These are phyloP conservation scores for Dissophora ornata DNA, from an alignment of 192 early-diverging fungal genomes.

Conservation along the genomic window DNA sequence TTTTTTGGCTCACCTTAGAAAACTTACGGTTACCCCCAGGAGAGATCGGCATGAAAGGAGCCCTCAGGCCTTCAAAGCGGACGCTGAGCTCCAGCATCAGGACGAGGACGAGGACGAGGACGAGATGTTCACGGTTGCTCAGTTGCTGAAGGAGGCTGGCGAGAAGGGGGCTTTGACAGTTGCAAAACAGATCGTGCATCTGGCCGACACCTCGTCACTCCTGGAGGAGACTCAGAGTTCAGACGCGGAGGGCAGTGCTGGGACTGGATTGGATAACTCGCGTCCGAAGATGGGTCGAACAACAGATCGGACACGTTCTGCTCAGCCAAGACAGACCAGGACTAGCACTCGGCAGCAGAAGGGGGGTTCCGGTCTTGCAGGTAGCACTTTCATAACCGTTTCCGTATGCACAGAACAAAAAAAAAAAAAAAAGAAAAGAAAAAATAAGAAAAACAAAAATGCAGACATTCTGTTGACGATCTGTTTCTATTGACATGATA, in stretches of 20 bases:
- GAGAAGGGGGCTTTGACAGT: conserved; percentile 7
- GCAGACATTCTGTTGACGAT: too few species aligned
- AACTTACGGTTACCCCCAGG: conserved; percentile 1
- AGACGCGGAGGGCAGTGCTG: not conserved
- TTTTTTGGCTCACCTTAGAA: too few species aligned
- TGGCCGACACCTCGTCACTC: not conserved
- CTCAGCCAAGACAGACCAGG: not conserved
- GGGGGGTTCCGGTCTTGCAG: not conserved
- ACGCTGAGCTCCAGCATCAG: conserved; percentile 26
- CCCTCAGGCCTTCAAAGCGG: not conserved
- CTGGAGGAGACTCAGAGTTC: not conserved
- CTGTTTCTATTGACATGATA: too few species aligned
- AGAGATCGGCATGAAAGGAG: not conserved
- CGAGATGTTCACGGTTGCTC: conserved; percentile 27
- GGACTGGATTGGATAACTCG: not conserved
- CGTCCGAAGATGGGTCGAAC: too few species aligned
- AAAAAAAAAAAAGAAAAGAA: too few species aligned
- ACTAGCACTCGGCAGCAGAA: not conserved
- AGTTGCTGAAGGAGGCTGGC: conserved; percentile 19
- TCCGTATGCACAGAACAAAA: too few species aligned
- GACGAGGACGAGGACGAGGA: too few species aligned
- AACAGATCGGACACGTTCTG: too few species aligned
- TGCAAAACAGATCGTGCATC: conserved; percentile 14
- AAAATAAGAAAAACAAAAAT: too few species aligned
- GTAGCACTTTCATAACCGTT: too few species aligned